phyloP scores from a whole-genome alignment of 768 basidiomycete genomes.

The Phanerochaete sordida region DNA sequence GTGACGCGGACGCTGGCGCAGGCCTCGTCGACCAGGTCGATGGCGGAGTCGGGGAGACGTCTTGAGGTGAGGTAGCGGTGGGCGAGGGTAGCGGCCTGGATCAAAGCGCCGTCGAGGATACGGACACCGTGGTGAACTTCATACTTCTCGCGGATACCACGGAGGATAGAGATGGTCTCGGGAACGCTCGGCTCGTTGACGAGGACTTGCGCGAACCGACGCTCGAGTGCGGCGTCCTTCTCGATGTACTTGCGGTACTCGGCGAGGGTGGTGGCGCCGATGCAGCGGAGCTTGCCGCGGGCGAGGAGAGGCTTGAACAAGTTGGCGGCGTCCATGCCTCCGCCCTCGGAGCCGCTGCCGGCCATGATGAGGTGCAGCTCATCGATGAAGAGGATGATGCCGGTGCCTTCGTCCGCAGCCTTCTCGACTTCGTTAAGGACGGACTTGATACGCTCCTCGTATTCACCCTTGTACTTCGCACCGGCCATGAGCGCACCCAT shows the following conservation, averaged over 20 bases:
- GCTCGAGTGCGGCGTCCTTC: conserved; percentile 86
- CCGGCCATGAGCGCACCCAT: conserved; percentile 96
- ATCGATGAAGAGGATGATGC: conserved; percentile 92
- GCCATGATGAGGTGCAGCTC: conserved; percentile 95
- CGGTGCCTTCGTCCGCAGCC: conserved; percentile 67
- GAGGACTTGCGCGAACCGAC: conserved; percentile 90
- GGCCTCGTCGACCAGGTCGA: conserved; percentile 91
- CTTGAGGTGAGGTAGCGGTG: conserved; percentile 88
- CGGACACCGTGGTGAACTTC: conserved; percentile 85
- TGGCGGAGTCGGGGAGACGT: conserved; percentile 80
- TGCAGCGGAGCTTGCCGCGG: conserved; percentile 72
- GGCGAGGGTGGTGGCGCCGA: conserved; percentile 89
- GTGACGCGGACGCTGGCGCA: conserved; percentile 89
- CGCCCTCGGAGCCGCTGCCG: conserved; percentile 75
- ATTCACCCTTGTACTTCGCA: conserved; percentile 92
- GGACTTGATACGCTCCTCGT: conserved; percentile 92
- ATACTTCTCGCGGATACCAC: conserved; percentile 93
- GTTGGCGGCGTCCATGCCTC: conserved; percentile 93
- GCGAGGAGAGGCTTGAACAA: conserved; percentile 91
- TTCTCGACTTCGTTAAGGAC: conserved; percentile 94
- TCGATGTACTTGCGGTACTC: conserved; percentile 95
- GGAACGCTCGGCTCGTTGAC: conserved; percentile 88
- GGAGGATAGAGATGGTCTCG: conserved; percentile 89
- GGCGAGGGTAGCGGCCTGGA: conserved; percentile 86
- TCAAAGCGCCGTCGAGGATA: conserved; percentile 84